A percentile compares a stretch with the other conserved stretches of the same genome.
Conservation (phyloP, 2,329 filamentous ascomycete genomes). For the Colletotrichum sojae region DNA sequence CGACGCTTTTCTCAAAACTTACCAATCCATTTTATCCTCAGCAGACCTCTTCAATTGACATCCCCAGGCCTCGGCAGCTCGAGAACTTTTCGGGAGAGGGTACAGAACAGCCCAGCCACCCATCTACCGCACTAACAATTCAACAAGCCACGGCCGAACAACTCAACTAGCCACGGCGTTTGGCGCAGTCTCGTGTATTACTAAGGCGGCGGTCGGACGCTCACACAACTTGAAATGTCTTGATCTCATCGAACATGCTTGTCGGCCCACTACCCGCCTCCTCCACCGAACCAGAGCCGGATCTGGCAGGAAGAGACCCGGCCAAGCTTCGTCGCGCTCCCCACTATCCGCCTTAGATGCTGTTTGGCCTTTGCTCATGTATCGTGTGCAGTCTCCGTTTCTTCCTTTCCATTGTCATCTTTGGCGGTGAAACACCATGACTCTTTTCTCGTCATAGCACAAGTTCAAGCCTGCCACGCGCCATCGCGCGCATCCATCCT, state of each 20-base stretch:
- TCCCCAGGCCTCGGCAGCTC: too few relatives aligned
- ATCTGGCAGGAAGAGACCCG: slow-evolving; percentile 16
- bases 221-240: slow-evolving; percentile 18
- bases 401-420: background rate
- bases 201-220: slow-evolving; percentile 24
- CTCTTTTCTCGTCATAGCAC: background rate
- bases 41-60: too few relatives aligned
- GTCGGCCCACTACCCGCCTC: slow-evolving; percentile 35
- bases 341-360: slow-evolving; percentile 14
- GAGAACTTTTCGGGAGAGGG: too few relatives aligned
- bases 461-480: background rate
- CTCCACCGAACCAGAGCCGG: slow-evolving; percentile 22
- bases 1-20: background rate
- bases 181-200: slow-evolving; percentile 4
- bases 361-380: slow-evolving; percentile 4
- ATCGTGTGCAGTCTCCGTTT: slow-evolving; percentile 22
- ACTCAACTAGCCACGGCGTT: background rate
- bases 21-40: too few relatives aligned
- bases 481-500: too few relatives aligned
- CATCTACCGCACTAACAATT: too few relatives aligned
- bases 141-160: background rate
- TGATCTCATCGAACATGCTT: slow-evolving; percentile 35
- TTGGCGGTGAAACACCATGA: slow-evolving; percentile 1
- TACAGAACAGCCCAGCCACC: too few relatives aligned
- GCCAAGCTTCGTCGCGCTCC: slow-evolving; percentile 10